Base-by-base conservation (phyloP, 176 grass and related monocot genomes). In the Tillandsia fasciculata region DNA sequence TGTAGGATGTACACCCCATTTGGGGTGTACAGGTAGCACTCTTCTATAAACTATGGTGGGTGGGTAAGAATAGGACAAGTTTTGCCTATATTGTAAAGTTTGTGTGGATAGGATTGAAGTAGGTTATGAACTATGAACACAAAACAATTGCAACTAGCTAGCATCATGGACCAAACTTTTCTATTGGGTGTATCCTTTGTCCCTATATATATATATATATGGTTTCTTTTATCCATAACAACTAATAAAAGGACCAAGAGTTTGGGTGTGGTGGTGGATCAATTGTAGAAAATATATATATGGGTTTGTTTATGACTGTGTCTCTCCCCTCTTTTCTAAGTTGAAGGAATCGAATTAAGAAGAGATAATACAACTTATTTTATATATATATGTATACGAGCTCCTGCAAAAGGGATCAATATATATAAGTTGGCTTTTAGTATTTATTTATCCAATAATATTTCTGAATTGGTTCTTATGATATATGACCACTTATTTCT, bases 121-220 rank as follows among this genome's bases (percentile, higher is more conserved):
- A 27, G 52, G 13, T 15, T 61, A 23, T 9, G 33, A 42, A 42
- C 33, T 42, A 42, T 42, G 33, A 61, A 9, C 14, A 7, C 48
- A 29, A 72, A 80, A 56, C 83, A 72, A 80, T 7, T 68, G 52
- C 52, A 49, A 28, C n/a, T n/a, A n/a, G n/a, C 12, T 12, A 54
- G 12, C 17, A 33, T 42, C 2, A 10, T 63, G 53, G 68, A 64
- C 18, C 23, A 42, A 22, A 42, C 15, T 67, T 68, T 72, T 72
- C 51, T n/a, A n/a, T 11, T 67, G 22, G 15, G 1, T 5, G 2
- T 17, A 49, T 20, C 9, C 50, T 12, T 59, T 82, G 33, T 68
- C 52, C 56, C 24, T n/a, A n/a, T n/a, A n/a, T n/a, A n/a, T n/a
- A n/a, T 24, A 24, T 24, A 2, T 50, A 72, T 67, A 22, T 22